Percentiles rank a stretch among this genome's conserved stretches.
Evolutionary conservation across 2,329 filamentous ascomycete species (phyloP).

Genomic region (Hymenoscyphus occultus): DNA sequence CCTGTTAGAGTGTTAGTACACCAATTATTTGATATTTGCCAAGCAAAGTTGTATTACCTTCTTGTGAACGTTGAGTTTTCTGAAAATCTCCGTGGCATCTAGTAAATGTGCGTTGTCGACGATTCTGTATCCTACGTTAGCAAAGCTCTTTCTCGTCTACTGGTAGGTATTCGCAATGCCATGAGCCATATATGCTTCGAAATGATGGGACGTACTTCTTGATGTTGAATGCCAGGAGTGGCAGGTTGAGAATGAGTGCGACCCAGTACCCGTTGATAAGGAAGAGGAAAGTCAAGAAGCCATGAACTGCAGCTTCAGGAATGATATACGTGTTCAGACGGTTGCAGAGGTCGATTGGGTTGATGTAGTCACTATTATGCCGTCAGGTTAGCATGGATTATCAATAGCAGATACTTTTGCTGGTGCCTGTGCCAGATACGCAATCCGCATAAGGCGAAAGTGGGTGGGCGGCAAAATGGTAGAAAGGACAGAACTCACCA

Average conservation of each 20-base stretch:
- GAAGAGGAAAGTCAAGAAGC: conserved; percentile 91
- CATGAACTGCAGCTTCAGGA: conserved; percentile 96
- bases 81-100: conserved; percentile 98
- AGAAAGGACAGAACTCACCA: conserved; percentile 62
- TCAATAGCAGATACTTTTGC: conserved; percentile 31
- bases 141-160: conserved; percentile 6
- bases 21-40: conserved; percentile 10
- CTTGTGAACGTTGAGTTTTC: conserved; percentile 98
- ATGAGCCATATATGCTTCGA: background rate
- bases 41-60: conserved; percentile 58
- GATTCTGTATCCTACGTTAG: conserved; percentile 62
- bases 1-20: conserved; percentile 49
- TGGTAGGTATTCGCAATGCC: background rate
- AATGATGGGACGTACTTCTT: conserved; percentile 74
- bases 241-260: conserved; percentile 85
- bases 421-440: conserved; percentile 1
- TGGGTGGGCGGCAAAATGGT: background rate
- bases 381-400: conserved; percentile 15
- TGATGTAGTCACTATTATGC: conserved; percentile 86
- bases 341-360: conserved; percentile 99
- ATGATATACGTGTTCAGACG: conserved; percentile 99
- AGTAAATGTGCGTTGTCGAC: conserved; percentile 95
- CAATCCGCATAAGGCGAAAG: background rate
- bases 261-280: conserved; percentile 99
- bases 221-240: conserved; percentile 86